These are phyloP conservation scores for Barnettozyma sucrosica DNA, from an alignment of 805 yeast genomes.

Conservation along the genomic window DNA sequence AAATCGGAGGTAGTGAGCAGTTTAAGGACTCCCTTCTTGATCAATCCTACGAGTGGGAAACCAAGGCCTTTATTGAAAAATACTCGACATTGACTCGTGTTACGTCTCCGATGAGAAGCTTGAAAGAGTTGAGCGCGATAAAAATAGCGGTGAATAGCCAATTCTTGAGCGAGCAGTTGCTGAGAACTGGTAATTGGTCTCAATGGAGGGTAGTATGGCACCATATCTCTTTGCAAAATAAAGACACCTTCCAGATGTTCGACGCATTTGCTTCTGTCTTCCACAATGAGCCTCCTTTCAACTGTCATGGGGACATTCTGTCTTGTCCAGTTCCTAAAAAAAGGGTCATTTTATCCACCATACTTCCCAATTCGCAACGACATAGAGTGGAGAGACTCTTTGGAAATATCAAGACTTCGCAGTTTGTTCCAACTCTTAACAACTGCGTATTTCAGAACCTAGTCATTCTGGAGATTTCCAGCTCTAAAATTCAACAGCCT, in stretches of 20 bases:
- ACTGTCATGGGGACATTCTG: conserved; percentile 15
- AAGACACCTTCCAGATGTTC: conserved; percentile 28
- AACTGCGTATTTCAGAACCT: conserved; percentile 13
- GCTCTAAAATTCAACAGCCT: conserved; percentile 10
- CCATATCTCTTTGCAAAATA: conserved; percentile 23
- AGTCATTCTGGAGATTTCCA: conserved; percentile 16
- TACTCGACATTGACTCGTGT: not conserved
- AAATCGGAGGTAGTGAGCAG: conserved; percentile 19
- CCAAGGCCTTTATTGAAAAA: not conserved
- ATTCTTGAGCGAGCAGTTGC: conserved; percentile 18
- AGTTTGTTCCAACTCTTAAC: conserved; percentile 13
- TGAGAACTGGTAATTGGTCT: conserved; percentile 21
- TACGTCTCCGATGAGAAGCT: conserved; percentile 9
- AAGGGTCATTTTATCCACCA: conserved; percentile 14
- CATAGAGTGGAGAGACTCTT: conserved; percentile 33
- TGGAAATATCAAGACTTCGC: conserved; percentile 20
- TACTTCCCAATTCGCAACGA: conserved; percentile 17
- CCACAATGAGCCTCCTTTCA: conserved; percentile 11
- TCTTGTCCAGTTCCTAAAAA: conserved; percentile 13
- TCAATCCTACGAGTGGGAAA: conserved; percentile 18
- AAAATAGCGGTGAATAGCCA: conserved; percentile 24
- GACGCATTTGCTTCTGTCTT: conserved; percentile 26
- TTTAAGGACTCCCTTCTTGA: conserved; percentile 16
- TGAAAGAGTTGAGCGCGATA: conserved; percentile 23
- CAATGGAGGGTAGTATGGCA: conserved; percentile 32